These are phyloP conservation scores for Marasmius fiardii DNA, from an alignment of 1,284 basidiomycete genomes.

Conservation along the genomic window DNA sequence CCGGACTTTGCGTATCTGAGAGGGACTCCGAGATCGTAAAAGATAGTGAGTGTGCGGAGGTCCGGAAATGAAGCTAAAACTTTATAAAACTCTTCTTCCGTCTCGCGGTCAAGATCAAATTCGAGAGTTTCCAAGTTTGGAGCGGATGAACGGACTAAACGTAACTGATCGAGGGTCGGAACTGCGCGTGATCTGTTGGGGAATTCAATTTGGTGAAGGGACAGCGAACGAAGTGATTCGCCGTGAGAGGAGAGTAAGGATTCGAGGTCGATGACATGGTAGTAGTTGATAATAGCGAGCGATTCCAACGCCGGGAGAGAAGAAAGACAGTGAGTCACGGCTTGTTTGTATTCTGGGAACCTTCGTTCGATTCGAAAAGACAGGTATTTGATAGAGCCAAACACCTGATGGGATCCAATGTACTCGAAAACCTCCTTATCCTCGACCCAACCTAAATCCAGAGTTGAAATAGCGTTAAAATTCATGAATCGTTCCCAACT, in stretches of 20 bases:
- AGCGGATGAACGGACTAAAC: neutral
- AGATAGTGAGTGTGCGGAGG: too few relatives aligned
- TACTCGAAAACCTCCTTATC: neutral
- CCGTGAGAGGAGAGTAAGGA: neutral
- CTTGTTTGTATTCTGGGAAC: too few relatives aligned
- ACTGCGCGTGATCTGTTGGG: neutral
- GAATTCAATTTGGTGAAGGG: neutral
- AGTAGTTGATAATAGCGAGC: neutral
- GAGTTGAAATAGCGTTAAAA: neutral
- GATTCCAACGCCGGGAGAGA: neutral
- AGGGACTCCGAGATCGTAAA: too few relatives aligned
- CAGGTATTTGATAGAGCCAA: neutral
- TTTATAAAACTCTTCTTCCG: neutral
- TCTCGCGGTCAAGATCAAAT: neutral
- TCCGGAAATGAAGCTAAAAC: too few relatives aligned
- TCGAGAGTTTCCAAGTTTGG: neutral
- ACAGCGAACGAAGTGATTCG: neutral
- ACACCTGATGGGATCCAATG: neutral
- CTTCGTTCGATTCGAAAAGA: neutral
- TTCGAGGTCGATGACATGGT: neutral
- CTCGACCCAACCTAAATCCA: neutral
- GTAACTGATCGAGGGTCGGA: neutral
- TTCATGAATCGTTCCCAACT: neutral
- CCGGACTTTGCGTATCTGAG: too few relatives aligned
- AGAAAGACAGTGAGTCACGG: neutral